Base-by-base conservation (phyloP, 2,329 filamentous ascomycete genomes). In the Talaromyces sp. region DNA sequence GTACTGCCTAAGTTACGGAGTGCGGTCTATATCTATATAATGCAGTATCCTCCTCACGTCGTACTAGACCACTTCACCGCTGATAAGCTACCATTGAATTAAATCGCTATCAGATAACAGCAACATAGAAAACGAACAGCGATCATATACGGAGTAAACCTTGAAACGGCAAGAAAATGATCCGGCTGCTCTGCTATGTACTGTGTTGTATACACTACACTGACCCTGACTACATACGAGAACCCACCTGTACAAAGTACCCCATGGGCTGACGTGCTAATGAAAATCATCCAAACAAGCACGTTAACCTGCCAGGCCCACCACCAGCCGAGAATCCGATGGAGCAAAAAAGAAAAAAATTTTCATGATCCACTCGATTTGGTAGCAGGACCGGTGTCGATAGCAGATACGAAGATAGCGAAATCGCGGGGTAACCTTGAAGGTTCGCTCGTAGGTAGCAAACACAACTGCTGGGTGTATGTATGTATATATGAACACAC, bases 391-490 rank as follows among this genome's bases (percentile, higher is more conserved):
- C n/a, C n/a, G 50, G 31, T 54, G 50, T 54, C 50, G 50, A 54
- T 54, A 35, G 48, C 27, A 52, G 50, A 56, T 56, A 56, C 33
- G 52, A 56, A 56, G 52, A 56, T 56, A 33, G 33, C 52, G 52
- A 56, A 37, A 56, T 56, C 52, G 52, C 52, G 52, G 52, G 52
- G 52, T 56, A 37, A 37, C 33, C 50, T 35, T 54, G 48, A 24
- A 52, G 14, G 7, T 52, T 31, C 27, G 27, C 27, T 31, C 27
- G 27, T 31, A 7, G 27, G 1, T 31, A 31, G 7, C 27, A 1
- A 7, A 31, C 27, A 31, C 27, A 31, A 31, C 27, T 24, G 24
- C 22, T 50, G 2, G 47, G 22, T 10, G n/a, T 16, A 48, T 19
- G 41, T 19, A 16, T 7, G 41, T n/a, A 22, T 19, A n/a, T 45